Evolutionary conservation across 2,329 filamentous ascomycete species (phyloP), one percentile per base, ranked within the genome.

Genomic region (Aspergillus unguis): DNA sequence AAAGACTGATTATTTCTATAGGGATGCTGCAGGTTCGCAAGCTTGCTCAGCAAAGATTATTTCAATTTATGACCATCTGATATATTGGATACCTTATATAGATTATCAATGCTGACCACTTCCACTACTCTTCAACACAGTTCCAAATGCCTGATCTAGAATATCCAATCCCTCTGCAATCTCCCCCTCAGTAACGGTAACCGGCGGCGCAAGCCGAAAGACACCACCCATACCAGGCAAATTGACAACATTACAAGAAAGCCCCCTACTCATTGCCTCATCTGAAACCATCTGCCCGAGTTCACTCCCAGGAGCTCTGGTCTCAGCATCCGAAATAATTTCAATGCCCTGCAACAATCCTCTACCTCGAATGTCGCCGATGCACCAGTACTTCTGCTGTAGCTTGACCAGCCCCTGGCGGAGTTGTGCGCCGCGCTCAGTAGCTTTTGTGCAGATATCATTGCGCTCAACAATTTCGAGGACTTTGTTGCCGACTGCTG

Each of bases 381-480:
- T 81, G 64, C 82, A 86, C 29, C 75, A 77, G 61, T 83, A 85
- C n/a, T 75, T 74, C 23, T 67, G 62, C 59, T 77, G 74, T 17
- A 82, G 68, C 29, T 52, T 64, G 26, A 66, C 66, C n/a, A 83
- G 74, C 1, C 76, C 80, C 0, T 62, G 68, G 52, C 76, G 77
- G 3, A 85, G 67, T 25, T 76, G 64, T 2, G 67, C 54, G 1
- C 82, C 81, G 5, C 75, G 69, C 28, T 66, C 61, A 5, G 69
- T 63, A 4, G 81, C 75, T 2, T 74, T 71, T 53, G 69, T 66
- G 17, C 80, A 76, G 7, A 86, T 68, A 23, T 75, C 68, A 55
- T 85, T 82, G 1, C 82, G 71, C 23, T 80, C 71, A 1, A 86
- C 80, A 9, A 85, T 81, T 53, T 85, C 81, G 1, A 86, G 72